These are phyloP conservation scores for Leucocoprinus leucothites DNA, from an alignment of 768 basidiomycete species.

Conservation along the genomic window DNA sequence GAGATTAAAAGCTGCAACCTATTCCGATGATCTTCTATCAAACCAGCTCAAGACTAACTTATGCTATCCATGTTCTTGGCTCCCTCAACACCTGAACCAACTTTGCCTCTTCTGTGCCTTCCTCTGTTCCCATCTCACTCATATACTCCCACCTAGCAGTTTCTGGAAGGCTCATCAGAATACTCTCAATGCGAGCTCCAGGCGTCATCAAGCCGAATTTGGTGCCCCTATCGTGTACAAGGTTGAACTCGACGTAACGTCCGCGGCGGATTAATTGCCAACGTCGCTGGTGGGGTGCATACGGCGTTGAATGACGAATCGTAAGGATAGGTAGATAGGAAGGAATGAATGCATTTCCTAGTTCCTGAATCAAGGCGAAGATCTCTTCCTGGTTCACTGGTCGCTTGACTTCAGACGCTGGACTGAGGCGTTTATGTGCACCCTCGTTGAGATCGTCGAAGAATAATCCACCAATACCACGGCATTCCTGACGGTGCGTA, in stretches of 20 bases:
- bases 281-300: conserved; percentile 65
- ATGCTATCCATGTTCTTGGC: conserved; percentile 61
- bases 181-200: conserved; percentile 85
- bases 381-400: conserved; percentile 64
- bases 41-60: not conserved
- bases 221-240: conserved; percentile 84
- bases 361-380: conserved; percentile 68
- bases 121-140: conserved; percentile 62
- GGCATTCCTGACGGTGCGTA: conserved; percentile 78
- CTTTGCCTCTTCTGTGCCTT: conserved; percentile 65
- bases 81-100: conserved; percentile 58
- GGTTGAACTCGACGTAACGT: conserved; percentile 93
- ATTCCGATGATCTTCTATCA: no score
- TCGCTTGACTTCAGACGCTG: conserved; percentile 34
- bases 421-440: conserved; percentile 57
- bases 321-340: conserved; percentile 87
- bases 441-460: conserved; percentile 87
- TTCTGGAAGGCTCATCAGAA: conserved; percentile 87
- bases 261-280: conserved; percentile 95
- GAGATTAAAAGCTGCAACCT: no score
- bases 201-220: conserved; percentile 85
- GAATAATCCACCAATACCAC: conserved; percentile 94
- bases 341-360: conserved; percentile 82
- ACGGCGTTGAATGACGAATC: conserved; percentile 50
- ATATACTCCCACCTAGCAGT: conserved; percentile 90